These are phyloP conservation scores for Camelina laxa DNA, from an alignment of 345 rosid species.

Conservation along the genomic window DNA sequence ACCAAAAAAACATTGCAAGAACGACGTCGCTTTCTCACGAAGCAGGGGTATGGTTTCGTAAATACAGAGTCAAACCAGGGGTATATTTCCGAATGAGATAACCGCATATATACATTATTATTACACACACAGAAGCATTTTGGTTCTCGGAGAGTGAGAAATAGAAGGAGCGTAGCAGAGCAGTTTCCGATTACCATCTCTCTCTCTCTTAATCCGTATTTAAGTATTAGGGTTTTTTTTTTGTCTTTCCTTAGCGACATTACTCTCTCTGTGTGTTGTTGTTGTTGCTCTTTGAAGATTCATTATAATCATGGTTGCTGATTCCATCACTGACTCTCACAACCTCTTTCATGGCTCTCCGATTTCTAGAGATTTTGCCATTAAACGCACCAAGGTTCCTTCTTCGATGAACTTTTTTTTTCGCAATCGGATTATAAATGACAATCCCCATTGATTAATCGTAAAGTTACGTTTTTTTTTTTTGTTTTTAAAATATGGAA, in stretches of 20 bases:
- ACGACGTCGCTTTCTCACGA: conserved; percentile 22
- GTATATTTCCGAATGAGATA: not conserved
- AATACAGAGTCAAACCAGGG: not conserved
- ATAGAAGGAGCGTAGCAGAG: conserved; percentile 58
- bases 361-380: conserved; percentile 40
- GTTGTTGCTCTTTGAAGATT: conserved; percentile 9
- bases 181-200: conserved; percentile 64
- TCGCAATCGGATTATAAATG: too few relatives aligned
- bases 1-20: not conserved
- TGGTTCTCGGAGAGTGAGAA: conserved; percentile 38
- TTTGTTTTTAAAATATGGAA: not conserved
- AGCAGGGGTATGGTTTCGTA: conserved; percentile 10
- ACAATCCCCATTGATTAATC: not conserved
- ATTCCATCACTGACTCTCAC: conserved; percentile 41
- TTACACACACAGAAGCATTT: conserved; percentile 15
- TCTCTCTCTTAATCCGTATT: conserved; percentile 33
- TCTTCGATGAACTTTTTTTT: too few relatives aligned
- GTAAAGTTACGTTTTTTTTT: not conserved
- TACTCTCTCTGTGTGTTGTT: conserved; percentile 12
- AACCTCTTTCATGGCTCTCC: conserved; percentile 30
- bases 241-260: conserved; percentile 1
- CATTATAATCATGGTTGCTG: conserved; percentile 47
- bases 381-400: conserved; percentile 26
- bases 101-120: conserved; percentile 5
- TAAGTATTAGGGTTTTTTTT: conserved; percentile 56